Conservation (phyloP, 2,329 filamentous ascomycete species). For the Alternaria conjuncta region DNA sequence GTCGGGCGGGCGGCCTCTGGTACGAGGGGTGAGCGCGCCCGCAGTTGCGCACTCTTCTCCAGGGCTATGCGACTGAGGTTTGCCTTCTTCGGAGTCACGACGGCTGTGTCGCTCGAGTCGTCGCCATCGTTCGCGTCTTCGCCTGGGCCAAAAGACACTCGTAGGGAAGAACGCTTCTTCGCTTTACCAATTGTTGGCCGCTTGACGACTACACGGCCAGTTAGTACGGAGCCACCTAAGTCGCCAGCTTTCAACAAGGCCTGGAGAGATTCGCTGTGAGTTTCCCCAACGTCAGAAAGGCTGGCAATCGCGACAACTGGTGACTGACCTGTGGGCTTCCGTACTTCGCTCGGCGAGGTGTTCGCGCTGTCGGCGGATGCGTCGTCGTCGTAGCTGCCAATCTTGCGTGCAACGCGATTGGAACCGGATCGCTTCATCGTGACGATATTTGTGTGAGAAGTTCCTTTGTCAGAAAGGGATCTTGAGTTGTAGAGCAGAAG, state of each 20-base stretch:
- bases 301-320: conserved; percentile 26
- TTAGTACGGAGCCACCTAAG: conserved; percentile 53
- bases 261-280: conserved; percentile 13
- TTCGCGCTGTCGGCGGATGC: conserved; percentile 37
- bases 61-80: conserved; percentile 68
- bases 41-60: conserved; percentile 71
- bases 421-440: conserved; percentile 64
- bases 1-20: conserved; percentile 57
- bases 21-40: conserved; percentile 56
- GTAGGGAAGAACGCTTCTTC: conserved; percentile 75
- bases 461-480: neutral
- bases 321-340: conserved; percentile 52
- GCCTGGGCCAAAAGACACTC: conserved; percentile 76
- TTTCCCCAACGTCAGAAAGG: conserved; percentile 29
- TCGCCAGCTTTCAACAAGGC: conserved; percentile 20
- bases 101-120: conserved; percentile 56
- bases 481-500: neutral
- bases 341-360: conserved; percentile 38
- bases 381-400: conserved; percentile 72
- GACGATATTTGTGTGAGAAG: neutral
- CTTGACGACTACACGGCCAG: conserved; percentile 57
- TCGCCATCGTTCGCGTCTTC: conserved; percentile 61
- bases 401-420: conserved; percentile 75
- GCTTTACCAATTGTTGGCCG: conserved; percentile 59
- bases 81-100: conserved; percentile 68